Evolutionary conservation across 164 flowering plant species (phyloP).

Genomic region (Taxillus chinensis): DNA sequence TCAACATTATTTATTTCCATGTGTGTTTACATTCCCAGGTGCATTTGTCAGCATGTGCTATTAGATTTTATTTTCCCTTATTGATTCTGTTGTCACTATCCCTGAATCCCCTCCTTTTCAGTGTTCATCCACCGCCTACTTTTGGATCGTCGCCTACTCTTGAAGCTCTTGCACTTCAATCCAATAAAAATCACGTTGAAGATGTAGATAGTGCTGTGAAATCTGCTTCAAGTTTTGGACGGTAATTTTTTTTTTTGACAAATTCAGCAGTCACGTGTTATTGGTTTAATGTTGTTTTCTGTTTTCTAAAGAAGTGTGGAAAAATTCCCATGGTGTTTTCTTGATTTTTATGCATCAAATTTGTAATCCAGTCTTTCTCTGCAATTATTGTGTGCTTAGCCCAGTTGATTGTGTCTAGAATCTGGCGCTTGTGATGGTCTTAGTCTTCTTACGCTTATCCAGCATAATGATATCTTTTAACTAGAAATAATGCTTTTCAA

Average conservation of each 20-base stretch:
- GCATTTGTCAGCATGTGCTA: too few relatives aligned
- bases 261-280: neutral
- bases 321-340: neutral
- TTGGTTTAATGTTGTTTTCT: neutral
- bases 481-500: too few relatives aligned
- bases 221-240: neutral
- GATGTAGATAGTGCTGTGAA: neutral
- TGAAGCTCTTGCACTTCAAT: slow-evolving; percentile 1
- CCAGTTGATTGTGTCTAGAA: too few relatives aligned
- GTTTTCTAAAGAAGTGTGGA: too few relatives aligned
- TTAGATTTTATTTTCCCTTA: neutral
- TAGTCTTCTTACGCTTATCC: too few relatives aligned
- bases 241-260: neutral
- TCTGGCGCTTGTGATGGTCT: too few relatives aligned
- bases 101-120: neutral
- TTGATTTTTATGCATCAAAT: neutral
- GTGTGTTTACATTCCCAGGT: too few relatives aligned
- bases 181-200: neutral
- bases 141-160: slow-evolving; percentile 3
- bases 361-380: too few relatives aligned
- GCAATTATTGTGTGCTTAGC: too few relatives aligned
- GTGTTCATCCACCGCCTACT: slow-evolving; percentile 6
- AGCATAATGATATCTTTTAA: too few relatives aligned
- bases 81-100: neutral
- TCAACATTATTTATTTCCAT: too few relatives aligned